Evolutionary conservation across 2,329 filamentous ascomycete genomes (phyloP).

Genomic region (Penicillium sp.): DNA sequence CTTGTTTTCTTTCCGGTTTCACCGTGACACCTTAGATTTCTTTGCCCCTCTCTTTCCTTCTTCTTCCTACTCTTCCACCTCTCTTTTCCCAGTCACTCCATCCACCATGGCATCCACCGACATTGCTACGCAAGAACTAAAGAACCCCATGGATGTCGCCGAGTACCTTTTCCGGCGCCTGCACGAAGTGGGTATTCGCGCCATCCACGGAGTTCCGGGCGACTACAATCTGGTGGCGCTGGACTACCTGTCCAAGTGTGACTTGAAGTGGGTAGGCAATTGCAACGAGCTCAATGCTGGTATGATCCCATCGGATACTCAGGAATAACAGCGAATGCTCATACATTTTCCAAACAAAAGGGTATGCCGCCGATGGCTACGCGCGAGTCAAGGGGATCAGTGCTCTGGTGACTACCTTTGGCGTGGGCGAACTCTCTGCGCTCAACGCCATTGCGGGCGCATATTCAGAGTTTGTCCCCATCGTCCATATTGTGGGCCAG

Average conservation of each 20-base stretch:
- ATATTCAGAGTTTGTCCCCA: constrained; percentile 65
- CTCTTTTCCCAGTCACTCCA: neutral
- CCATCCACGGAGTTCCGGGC: constrained; percentile 49
- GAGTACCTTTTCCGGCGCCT: constrained; percentile 49
- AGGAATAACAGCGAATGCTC: neutral
- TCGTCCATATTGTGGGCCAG: constrained; percentile 57
- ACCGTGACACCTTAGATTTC: constrained; percentile 1
- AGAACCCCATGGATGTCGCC: constrained; percentile 41
- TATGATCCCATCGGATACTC: constrained; percentile 20
- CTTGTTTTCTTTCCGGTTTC: constrained; percentile 4
- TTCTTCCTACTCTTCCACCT: neutral
- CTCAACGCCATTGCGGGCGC: constrained; percentile 70
- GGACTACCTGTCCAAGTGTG: constrained; percentile 52
- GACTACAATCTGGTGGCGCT: constrained; percentile 64
- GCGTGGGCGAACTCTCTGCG: constrained; percentile 62
- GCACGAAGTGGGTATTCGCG: constrained; percentile 45
- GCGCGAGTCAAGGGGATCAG: constrained; percentile 65
- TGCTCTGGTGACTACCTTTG: constrained; percentile 68
- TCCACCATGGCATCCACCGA: constrained; percentile 33
- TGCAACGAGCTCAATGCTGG: constrained; percentile 57
- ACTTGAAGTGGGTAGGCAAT: constrained; percentile 55
- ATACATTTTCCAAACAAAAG: constrained; percentile 26
- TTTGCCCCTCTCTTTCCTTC: neutral
- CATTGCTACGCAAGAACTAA: constrained; percentile 42
- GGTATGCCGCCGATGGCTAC: constrained; percentile 76